Base-by-base conservation (phyloP, 352 stramenopile genomes). In the Pelagophyceae sp. region DNA sequence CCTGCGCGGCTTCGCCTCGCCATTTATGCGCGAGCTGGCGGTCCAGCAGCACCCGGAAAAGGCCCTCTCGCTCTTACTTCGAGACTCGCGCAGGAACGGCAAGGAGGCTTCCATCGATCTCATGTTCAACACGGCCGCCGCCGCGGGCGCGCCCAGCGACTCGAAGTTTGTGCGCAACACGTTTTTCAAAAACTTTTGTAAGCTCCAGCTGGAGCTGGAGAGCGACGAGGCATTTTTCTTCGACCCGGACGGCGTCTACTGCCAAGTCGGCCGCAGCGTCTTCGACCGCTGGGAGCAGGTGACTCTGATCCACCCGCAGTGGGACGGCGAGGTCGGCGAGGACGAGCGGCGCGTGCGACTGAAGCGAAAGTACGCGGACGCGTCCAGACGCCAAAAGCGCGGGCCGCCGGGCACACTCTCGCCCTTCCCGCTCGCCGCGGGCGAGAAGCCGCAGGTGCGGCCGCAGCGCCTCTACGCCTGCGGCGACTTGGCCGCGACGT, bases 231-330 rank as follows among this genome's bases (percentile, higher is more conserved):
- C 67, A 2, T 74, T 74, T 31, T 74, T 58, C 67, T 74, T 74
- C 38, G 58, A 74, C 67, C 1, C 33, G 17, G 67, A 74, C 15
- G 67, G 67, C 23, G 37, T 58, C 35, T 74, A 74, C 67, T 74
- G 67, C 67, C 67, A 33, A 1, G 67, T 74, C 35, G 67, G 67
- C 35, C 2, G 15, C 2, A 60, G 35, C 15, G 38, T 74, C 67
- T 74, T 74, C 38, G 67, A 74, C 27, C 67, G 67, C 15, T 74
- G 67, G 67, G 67, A 74, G 38, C 67, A 58, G 2, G 37, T 74
- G 35, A 60, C 67, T 23, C 33, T 74, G 1, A 58, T 74, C 38
- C 35, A 74, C 25, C 67, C 67, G 15, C 3, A 58, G 2, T 74
- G 67, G 67, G 35, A 51, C 67, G 31, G 31, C 17, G 61, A 37